Evolutionary conservation across 768 basidiomycete species (phyloP).

Genomic region (Lactarius hatsudake): DNA sequence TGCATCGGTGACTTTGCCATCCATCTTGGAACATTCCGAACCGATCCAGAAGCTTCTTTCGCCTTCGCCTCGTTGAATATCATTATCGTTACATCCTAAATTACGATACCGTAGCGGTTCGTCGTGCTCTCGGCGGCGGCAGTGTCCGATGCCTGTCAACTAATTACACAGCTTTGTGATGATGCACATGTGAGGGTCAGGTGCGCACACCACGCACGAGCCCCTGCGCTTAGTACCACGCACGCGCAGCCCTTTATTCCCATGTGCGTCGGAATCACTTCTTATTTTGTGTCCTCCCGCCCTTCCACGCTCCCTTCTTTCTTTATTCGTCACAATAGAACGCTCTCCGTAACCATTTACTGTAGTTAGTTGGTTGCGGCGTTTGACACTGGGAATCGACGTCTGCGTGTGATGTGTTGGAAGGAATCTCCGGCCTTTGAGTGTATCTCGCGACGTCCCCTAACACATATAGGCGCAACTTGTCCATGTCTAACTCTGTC

Average conservation of each 20-base stretch:
- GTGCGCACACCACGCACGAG: conserved; percentile 2
- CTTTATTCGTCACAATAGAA: background rate
- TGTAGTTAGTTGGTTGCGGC: background rate
- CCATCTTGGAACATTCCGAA: conserved; percentile 4
- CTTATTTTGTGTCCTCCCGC: background rate
- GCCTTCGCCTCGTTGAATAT: background rate
- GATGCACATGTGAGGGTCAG: conserved; percentile 12
- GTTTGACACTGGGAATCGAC: background rate
- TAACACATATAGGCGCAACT: background rate
- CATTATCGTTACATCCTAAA: background rate
- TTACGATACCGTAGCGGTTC: background rate
- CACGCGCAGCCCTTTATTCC: background rate
- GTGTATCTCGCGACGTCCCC: no score
- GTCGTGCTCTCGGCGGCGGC: background rate
- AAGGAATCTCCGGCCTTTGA: background rate
- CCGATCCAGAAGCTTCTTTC: background rate
- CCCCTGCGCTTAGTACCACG: background rate
- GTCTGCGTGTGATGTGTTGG: background rate
- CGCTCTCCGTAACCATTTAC: background rate
- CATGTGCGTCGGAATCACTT: conserved; percentile 11
- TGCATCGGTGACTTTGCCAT: background rate
- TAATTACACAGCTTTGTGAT: background rate
- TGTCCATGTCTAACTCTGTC: background rate
- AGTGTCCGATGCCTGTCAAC: background rate
- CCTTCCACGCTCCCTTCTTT: background rate